phyloP scores from a whole-genome alignment of 805 yeast genomes.

The Naumovozyma castellii region DNA sequence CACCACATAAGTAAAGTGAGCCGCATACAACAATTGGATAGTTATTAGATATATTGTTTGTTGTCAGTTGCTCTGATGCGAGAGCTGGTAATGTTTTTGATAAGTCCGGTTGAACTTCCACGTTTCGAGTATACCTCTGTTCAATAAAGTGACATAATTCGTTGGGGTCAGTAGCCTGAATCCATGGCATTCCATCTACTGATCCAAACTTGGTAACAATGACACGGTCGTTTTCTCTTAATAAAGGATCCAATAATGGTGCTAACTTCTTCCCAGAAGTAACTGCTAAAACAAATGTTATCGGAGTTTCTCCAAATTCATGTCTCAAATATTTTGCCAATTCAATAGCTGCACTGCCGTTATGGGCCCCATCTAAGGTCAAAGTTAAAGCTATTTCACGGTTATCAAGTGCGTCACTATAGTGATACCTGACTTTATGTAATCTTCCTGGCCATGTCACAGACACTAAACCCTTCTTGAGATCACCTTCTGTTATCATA shows the following conservation, averaged over 20 bases:
- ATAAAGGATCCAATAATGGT: slow-evolving; percentile 41
- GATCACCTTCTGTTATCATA: slow-evolving; percentile 27
- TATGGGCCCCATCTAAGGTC: slow-evolving; percentile 89
- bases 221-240: slow-evolving; percentile 45
- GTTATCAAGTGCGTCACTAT: slow-evolving; percentile 7
- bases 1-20: slow-evolving; percentile 58
- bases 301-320: slow-evolving; percentile 16
- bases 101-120: slow-evolving; percentile 20
- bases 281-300: slow-evolving; percentile 58
- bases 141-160: slow-evolving; percentile 17
- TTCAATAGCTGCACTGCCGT: slow-evolving; percentile 73
- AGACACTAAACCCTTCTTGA: slow-evolving; percentile 42
- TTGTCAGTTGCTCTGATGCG: neutral
- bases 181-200: slow-evolving; percentile 95
- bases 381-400: slow-evolving; percentile 17
- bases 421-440: slow-evolving; percentile 38
- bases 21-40: slow-evolving; percentile 50
- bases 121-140: slow-evolving; percentile 25
- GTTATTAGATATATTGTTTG: slow-evolving; percentile 1
- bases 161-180: slow-evolving; percentile 37
- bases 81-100: slow-evolving; percentile 4
- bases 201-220: slow-evolving; percentile 53
- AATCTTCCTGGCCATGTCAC: slow-evolving; percentile 86
- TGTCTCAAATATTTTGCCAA: slow-evolving; percentile 44
- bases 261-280: slow-evolving; percentile 61